Conservation (phyloP, 2,329 filamentous ascomycete species). For the Penicillium concentricum region DNA sequence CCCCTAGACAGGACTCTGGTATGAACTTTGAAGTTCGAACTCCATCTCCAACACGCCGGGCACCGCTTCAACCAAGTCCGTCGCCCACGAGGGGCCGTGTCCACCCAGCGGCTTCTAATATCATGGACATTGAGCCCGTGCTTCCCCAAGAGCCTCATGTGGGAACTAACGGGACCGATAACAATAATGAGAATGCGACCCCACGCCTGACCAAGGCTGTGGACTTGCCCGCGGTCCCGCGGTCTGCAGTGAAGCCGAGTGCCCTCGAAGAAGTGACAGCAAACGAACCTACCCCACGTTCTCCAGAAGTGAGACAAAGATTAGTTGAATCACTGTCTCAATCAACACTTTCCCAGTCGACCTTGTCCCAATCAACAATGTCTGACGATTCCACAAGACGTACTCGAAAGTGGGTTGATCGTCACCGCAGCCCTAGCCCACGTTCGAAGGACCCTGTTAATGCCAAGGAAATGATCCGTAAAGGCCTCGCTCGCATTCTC, state of each 20-base stretch:
- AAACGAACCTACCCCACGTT: slow-evolving; percentile 34
- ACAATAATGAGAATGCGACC: slow-evolving; percentile 28
- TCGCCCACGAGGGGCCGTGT: slow-evolving; percentile 19
- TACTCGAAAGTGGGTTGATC: slow-evolving; percentile 36
- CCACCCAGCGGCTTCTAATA: slow-evolving; percentile 10
- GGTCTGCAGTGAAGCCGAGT: slow-evolving; percentile 25
- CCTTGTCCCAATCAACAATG: slow-evolving; percentile 2
- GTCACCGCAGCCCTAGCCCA: slow-evolving; percentile 37
- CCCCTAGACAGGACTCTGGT: slow-evolving; percentile 4
- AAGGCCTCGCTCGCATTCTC: slow-evolving; percentile 37
- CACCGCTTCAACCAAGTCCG: slow-evolving; percentile 22
- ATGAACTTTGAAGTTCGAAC: slow-evolving; percentile 16
- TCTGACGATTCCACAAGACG: slow-evolving; percentile 29
- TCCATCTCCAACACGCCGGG: slow-evolving; percentile 17
- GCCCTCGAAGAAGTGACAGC: slow-evolving; percentile 41
- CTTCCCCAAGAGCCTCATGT: slow-evolving; percentile 10
- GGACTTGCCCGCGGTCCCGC: slow-evolving; percentile 20
- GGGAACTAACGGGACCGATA: background rate
- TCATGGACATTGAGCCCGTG: slow-evolving; percentile 1
- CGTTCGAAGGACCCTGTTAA: slow-evolving; percentile 40
- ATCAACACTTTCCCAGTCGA: slow-evolving; percentile 9
- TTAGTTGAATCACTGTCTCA: slow-evolving; percentile 13
- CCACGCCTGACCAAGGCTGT: slow-evolving; percentile 13
- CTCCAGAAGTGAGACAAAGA: slow-evolving; percentile 14
- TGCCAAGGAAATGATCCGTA: slow-evolving; percentile 40